Evolutionary conservation across 202 grass and related monocot genomes (phyloP), one percentile per base, ranked within the genome.

Genomic region (Thinopyrum obtusiflorum): DNA sequence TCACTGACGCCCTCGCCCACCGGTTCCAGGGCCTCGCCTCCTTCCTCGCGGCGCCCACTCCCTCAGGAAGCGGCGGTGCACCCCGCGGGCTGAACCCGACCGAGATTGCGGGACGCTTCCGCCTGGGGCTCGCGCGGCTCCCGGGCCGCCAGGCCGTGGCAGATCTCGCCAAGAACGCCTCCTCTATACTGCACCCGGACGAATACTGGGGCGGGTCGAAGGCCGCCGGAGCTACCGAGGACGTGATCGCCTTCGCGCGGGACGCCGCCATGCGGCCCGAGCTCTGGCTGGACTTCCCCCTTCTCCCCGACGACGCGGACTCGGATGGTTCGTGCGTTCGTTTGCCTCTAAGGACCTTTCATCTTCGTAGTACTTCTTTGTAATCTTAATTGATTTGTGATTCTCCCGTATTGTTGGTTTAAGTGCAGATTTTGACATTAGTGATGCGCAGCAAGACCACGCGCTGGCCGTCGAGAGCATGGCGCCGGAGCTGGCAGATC

Each of bases 281-380:
- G 89, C 94, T 94, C 42, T 98, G 93, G 96, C 78, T 98, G 26
- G 93, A 98, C 83, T 95, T 94, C 79, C 96, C 95, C 25, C 80
- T 95, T 61, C 88, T 95, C 26, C 86, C 88, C 27, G 95, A 89
- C 27, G 87, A 93, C 42, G 40, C 72, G 9, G 78, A 86, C 32
- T 82, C 80, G 9, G 80, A 87, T 20, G 80, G 84, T 87, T 80
- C 35, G 79, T 83, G 73, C 40, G n/a, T 6, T 18, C 46, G 4
- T 66, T 35, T 9, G 5, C 18, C 55, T 51, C 47, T 3, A 37
- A 11, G 12, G 59, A 12, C 31, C 31, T 42, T 57, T 26, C 3
- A 9, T 61, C 26, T 49, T 44, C 21, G 26, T 77, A 4, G 86
- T 83, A 40, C 90, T 70, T 81, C 80, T 29, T 86, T 62, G 0